phyloP scores from a whole-genome alignment of 371 early-diverging fungal genomes.

The Rhizopus stolonifer region DNA sequence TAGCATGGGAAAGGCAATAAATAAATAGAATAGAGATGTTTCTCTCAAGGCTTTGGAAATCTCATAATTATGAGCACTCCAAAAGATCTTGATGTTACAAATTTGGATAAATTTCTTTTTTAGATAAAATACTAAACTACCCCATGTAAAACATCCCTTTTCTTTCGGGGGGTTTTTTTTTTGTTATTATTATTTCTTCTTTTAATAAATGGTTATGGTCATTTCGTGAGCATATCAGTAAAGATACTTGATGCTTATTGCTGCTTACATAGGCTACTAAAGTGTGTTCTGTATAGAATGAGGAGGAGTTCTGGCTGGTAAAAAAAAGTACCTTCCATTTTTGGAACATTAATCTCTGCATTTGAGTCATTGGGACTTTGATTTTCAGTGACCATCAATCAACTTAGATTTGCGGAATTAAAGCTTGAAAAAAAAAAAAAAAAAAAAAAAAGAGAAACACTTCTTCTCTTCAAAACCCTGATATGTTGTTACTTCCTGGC shows the following conservation, averaged over 20 bases:
- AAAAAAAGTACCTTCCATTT: neutral
- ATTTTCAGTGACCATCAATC: slow-evolving; percentile 7
- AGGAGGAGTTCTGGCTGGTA: no score
- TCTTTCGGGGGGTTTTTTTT: neutral
- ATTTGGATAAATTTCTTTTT: no score
- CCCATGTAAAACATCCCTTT: no score
- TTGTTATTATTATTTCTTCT: no score
- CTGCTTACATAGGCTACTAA: no score
- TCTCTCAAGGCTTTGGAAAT: neutral
- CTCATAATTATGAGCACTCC: neutral
- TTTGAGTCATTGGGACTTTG: slow-evolving; percentile 21
- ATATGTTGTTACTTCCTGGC: slow-evolving; percentile 80
- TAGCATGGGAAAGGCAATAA: slow-evolving; percentile 10
- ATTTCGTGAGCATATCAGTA: no score
- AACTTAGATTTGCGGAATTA: slow-evolving; percentile 9
- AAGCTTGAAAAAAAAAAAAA: slow-evolving; percentile 2
- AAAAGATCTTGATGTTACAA: no score
- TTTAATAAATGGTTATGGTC: no score
- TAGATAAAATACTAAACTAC: no score
- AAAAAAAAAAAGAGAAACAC: neutral
- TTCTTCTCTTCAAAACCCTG: neutral
- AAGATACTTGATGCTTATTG: no score
- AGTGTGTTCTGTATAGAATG: no score
- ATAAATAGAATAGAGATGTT: no score
- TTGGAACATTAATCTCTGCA: neutral